Conservation (phyloP, 2,329 filamentous ascomycete genomes). For the Sporothrix mexicana region DNA sequence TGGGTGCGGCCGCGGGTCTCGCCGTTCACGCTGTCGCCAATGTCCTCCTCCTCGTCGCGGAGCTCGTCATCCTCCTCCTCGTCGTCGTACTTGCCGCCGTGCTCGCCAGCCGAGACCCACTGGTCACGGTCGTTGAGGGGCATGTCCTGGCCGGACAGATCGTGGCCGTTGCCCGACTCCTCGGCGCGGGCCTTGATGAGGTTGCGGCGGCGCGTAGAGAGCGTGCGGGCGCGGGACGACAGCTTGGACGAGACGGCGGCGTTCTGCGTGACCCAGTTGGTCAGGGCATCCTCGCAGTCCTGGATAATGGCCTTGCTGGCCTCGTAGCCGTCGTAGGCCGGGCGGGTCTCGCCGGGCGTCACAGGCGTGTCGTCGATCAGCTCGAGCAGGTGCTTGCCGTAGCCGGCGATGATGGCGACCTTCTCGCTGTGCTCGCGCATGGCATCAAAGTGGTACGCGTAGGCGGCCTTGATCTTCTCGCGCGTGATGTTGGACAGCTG, state of each 20-base stretch:
- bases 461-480: slow-evolving; percentile 98
- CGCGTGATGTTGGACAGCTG: slow-evolving; percentile 99
- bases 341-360: slow-evolving; percentile 93
- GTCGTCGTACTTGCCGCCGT: slow-evolving; percentile 67
- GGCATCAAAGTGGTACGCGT: slow-evolving; percentile 97
- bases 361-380: slow-evolving; percentile 96
- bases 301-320: slow-evolving; percentile 99
- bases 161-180: slow-evolving; percentile 75
- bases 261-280: slow-evolving; percentile 93
- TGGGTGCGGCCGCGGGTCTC: slow-evolving; percentile 63
- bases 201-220: slow-evolving; percentile 82
- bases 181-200: slow-evolving; percentile 72
- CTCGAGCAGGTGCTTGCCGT: slow-evolving; percentile 97
- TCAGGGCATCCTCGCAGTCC: slow-evolving; percentile 96
- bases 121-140: slow-evolving; percentile 79
- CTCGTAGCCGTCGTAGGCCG: slow-evolving; percentile 97
- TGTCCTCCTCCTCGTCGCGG: slow-evolving; percentile 43
- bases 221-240: slow-evolving; percentile 82
- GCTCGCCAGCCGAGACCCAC: slow-evolving; percentile 77
- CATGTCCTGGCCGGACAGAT: slow-evolving; percentile 82
- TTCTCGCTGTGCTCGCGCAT: slow-evolving; percentile 98
- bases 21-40: slow-evolving; percentile 59
- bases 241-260: slow-evolving; percentile 87
- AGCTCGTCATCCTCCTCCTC: slow-evolving; percentile 61
- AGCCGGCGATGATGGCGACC: slow-evolving; percentile 95